Evolutionary conservation across 805 yeast genomes (phyloP), one percentile per base, ranked within the genome.

Genomic region (Wickerhamiella azyma): DNA sequence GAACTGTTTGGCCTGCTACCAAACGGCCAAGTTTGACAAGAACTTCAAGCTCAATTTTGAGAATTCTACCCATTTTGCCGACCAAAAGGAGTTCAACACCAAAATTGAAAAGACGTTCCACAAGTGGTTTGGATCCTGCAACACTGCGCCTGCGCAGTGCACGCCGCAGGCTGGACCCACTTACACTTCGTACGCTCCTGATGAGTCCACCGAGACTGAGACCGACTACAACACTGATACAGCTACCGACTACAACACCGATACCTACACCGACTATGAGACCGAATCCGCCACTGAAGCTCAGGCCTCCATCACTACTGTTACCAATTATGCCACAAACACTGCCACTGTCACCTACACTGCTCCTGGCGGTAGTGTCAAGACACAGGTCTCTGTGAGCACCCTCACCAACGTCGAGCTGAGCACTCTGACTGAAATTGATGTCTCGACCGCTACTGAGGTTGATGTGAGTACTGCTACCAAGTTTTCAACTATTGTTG

Each of bases 1-100:
- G 9, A 36, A 42, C 28, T 42, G 45, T 36, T 26, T 42, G 37
- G 45, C 45, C 14, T 42, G 45, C 19, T 42, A 42, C 24, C 45
- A 35, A 17, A 36, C 39, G 2, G 33, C 45, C 28, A 41, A 41
- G 13, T 42, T 26, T 28, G 32, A 36, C 18, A 17, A 14, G 18
- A 9, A 42, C 26, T 42, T 42, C 26, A 16, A 26, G 14, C 39
- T 42, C n/a, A 17, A 42, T 42, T 42, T 42, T 19, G 45, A 16
- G 13, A 19, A 26, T 2, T 42, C 45, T 2, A 26, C 2, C 11
- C 33, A 30, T 29, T 42, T 42, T 21, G 17, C 18, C 36, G 16
- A 28, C 26, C 39, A 42, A 16, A 32, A 37, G 17, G 45, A 42
- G 9, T 42, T 42, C 30, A 21, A 36, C 33, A 36, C 26, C 7